phyloP scores from a whole-genome alignment of 2,329 filamentous ascomycete genomes.

The Exophiala mesophila region DNA sequence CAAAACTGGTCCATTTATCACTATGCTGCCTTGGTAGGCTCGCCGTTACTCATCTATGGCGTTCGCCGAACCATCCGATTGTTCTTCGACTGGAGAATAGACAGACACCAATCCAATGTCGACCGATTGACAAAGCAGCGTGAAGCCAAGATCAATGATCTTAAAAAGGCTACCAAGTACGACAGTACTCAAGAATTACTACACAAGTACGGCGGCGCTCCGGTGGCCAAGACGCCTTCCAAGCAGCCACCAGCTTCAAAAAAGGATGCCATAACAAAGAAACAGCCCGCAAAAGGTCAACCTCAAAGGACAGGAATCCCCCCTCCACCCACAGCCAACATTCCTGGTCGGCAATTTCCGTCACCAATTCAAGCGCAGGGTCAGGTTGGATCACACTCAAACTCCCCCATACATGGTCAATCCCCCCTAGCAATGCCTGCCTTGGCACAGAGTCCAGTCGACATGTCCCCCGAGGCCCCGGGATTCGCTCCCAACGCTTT shows the following conservation, averaged over 20 bases:
- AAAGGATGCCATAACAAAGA: slow-evolving; percentile 18
- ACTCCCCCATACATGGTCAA: slow-evolving; percentile 12
- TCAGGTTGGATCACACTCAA: slow-evolving; percentile 9
- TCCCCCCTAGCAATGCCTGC: slow-evolving; percentile 5
- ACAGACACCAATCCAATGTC: slow-evolving; percentile 62
- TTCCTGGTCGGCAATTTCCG: slow-evolving; percentile 39
- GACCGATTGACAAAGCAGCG: slow-evolving; percentile 74
- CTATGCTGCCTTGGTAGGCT: slow-evolving; percentile 71
- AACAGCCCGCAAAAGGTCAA: slow-evolving; percentile 22
- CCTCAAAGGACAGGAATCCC: slow-evolving; percentile 49
- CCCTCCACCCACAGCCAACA: slow-evolving; percentile 63
- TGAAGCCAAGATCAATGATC: slow-evolving; percentile 81
- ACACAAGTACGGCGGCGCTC: slow-evolving; percentile 81
- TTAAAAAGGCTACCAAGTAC: slow-evolving; percentile 93
- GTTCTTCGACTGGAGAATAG: slow-evolving; percentile 78
- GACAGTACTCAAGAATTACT: slow-evolving; percentile 89
- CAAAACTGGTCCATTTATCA: slow-evolving; percentile 70
- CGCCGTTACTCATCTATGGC: slow-evolving; percentile 75
- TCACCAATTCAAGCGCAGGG: slow-evolving; percentile 30
- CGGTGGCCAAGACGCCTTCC: slow-evolving; percentile 37
- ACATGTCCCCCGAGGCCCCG: slow-evolving; percentile 33
- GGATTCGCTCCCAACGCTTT: slow-evolving; percentile 48
- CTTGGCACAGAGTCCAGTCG: slow-evolving; percentile 17
- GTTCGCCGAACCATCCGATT: slow-evolving; percentile 61
- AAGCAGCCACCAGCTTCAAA: slow-evolving; percentile 24